These are phyloP conservation scores for Alnus glutinosa DNA, from an alignment of 306 rosid species.

Conservation along the genomic window DNA sequence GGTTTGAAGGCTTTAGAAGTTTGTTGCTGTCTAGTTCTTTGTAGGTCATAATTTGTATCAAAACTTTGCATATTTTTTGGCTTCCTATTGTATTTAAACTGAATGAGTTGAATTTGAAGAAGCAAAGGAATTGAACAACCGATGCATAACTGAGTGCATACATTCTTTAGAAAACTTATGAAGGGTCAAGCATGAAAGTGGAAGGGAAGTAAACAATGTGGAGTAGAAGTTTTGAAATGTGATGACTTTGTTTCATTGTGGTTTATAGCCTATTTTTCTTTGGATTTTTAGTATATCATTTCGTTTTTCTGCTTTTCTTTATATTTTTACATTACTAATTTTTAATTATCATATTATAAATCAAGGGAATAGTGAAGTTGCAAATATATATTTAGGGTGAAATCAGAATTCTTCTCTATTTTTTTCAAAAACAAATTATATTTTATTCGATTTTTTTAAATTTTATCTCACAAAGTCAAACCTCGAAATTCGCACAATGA, in stretches of 20 bases:
- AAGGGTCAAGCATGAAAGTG: background rate
- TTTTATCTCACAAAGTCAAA: too few relatives aligned
- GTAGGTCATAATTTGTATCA: background rate
- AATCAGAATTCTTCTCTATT: too few relatives aligned
- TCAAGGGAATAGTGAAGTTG: background rate
- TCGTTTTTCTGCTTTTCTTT: background rate
- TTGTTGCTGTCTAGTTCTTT: background rate
- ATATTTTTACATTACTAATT: background rate
- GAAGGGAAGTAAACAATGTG: background rate
- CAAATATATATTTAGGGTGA: background rate
- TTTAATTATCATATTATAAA: background rate
- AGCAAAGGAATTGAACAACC: background rate
- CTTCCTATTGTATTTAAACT: background rate
- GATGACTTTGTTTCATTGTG: background rate
- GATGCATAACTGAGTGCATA: too few relatives aligned
- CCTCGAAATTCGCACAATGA: too few relatives aligned
- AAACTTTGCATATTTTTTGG: background rate
- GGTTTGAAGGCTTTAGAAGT: background rate
- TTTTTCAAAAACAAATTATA: too few relatives aligned
- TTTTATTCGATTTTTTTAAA: too few relatives aligned
- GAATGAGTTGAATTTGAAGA: constrained; percentile 1
- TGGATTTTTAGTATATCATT: background rate
- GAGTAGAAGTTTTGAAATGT: background rate
- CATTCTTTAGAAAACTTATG: too few relatives aligned
- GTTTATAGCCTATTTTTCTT: background rate